Evolutionary conservation across 805 yeast genomes (phyloP).

Genomic region (Cyberlindnera galapagoensis): DNA sequence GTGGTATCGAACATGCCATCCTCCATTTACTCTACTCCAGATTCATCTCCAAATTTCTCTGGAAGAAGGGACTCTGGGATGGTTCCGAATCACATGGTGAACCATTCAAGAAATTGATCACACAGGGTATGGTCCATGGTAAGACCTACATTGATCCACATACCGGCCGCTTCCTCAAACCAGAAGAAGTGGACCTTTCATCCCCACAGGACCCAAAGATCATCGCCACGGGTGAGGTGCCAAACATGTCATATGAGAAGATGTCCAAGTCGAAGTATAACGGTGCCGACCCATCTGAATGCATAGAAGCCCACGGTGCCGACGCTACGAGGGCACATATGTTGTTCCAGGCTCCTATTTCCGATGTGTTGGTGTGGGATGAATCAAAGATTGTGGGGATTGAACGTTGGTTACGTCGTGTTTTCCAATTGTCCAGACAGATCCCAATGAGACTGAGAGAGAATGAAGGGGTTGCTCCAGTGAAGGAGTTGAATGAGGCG

Average conservation of each 20-base stretch:
- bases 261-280: conserved; percentile 96
- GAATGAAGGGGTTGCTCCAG: neutral
- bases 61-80: conserved; percentile 61
- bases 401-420: conserved; percentile 76
- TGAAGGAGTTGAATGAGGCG: conserved; percentile 22
- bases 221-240: conserved; percentile 41
- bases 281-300: conserved; percentile 84
- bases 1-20: conserved; percentile 97
- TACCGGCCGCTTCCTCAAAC: conserved; percentile 70
- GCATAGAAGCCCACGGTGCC: conserved; percentile 75
- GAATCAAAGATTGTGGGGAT: conserved; percentile 80
- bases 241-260: conserved; percentile 67
- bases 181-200: conserved; percentile 56
- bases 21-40: conserved; percentile 83
- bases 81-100: conserved; percentile 58
- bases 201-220: conserved; percentile 39
- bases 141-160: conserved; percentile 69
- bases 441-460: conserved; percentile 9
- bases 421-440: conserved; percentile 28
- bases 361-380: conserved; percentile 84
- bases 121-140: conserved; percentile 99
- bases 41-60: conserved; percentile 75
- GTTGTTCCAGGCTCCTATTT: conserved; percentile 84
- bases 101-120: conserved; percentile 73
- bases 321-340: conserved; percentile 94